Evolutionary conservation across 768 basidiomycete genomes (phyloP).

Genomic region (Leucosporidium creatinivorum): DNA sequence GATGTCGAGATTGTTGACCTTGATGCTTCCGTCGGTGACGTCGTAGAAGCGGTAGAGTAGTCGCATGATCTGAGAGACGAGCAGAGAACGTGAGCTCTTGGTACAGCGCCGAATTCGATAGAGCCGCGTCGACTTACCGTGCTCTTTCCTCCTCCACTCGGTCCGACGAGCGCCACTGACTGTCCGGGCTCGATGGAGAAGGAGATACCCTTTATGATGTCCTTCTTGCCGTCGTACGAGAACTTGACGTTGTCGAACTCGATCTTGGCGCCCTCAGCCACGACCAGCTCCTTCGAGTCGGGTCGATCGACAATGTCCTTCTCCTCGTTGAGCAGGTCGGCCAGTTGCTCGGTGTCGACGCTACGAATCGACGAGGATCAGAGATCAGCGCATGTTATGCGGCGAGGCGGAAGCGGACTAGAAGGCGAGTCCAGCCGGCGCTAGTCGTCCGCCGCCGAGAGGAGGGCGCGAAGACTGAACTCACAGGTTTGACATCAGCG

Average conservation of each 20-base stretch:
- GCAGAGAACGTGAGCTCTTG: too few species aligned
- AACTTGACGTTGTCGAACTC: conserved; percentile 87
- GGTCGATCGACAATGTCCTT: conserved; percentile 76
- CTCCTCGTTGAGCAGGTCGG: conserved; percentile 71
- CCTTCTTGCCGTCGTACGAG: conserved; percentile 53
- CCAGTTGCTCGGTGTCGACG: conserved; percentile 61
- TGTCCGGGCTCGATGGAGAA: conserved; percentile 82
- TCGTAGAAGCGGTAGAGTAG: conserved; percentile 89
- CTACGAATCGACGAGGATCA: conserved; percentile 48
- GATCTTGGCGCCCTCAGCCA: conserved; percentile 64
- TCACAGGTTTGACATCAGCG: conserved; percentile 9
- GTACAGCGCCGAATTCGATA: background rate
- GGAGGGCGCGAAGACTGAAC: too few species aligned
- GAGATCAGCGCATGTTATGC: conserved; percentile 52
- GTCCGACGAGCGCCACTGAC: conserved; percentile 82
- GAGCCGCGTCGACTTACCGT: conserved; percentile 43
- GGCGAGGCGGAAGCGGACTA: conserved; percentile 66
- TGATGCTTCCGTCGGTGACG: conserved; percentile 54
- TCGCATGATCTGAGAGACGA: conserved; percentile 42
- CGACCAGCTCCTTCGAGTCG: conserved; percentile 57
- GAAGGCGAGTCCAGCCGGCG: too few species aligned
- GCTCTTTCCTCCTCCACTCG: conserved; percentile 73
- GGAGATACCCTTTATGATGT: conserved; percentile 65
- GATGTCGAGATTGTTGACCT: conserved; percentile 69
- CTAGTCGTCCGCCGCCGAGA: too few species aligned